Evolutionary conservation across 1,284 basidiomycete genomes (phyloP), one percentile per base, ranked within the genome.

Genomic region (Pseudozyma thailandica): DNA sequence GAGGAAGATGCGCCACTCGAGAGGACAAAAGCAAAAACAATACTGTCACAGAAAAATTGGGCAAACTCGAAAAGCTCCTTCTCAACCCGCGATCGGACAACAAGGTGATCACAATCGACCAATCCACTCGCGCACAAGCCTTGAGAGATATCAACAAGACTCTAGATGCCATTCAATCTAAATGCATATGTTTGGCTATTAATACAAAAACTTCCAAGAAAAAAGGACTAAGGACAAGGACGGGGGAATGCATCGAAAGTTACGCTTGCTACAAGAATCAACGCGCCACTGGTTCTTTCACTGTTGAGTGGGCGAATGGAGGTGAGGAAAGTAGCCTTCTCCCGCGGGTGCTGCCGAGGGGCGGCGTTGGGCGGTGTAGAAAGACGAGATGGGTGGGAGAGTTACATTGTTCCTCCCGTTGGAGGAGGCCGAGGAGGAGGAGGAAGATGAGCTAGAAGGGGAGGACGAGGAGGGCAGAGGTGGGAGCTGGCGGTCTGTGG

Each of bases 351-450:
- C 13, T 26, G 42, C 7, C 42, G 42, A 21, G 2, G 31, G 12
- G 12, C 20, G 5, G 18, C 7, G 7, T 12, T 16, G 20, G 44
- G 44, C 28, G 20, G 6, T 33, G 47, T 49, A 49, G 37, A 49
- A 31, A 23, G 21, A n/a, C 10, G 47, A 49, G 23, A 49, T 49
- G n/a, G 47, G 47, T 6, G 47, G 47, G 18, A 49, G 47, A 4
- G 47, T 49, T 2, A 21, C 15, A 6, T 26, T 10, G 37, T 21
- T n/a, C 21, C 9, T 38, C 25, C 5, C n/a, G 16, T 7, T 25
- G 9, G 47, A 25, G 10, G 46, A 49, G 26, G 23, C n/a, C 9
- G 47, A 38, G 12, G 35, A 49, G 28, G 47, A 49, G 18, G 47
- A 49, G 16, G 35, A 27, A 12, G 47, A 39, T 27, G 43, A 23